Conservation (phyloP, 257 asterid genomes). For the Echium plantagineum region DNA sequence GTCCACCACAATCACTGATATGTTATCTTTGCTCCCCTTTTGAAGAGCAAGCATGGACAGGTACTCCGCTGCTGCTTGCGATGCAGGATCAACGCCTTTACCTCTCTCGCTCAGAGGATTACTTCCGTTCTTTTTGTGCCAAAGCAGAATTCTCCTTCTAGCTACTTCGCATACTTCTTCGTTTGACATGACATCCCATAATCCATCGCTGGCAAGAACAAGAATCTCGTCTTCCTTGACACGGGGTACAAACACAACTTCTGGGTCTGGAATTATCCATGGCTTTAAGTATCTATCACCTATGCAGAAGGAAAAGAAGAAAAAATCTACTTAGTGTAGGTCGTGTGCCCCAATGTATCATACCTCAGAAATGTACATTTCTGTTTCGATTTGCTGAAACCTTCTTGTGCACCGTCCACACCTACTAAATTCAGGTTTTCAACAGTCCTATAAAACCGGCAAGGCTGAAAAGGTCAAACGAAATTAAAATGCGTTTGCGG, state of each 20-base stretch:
- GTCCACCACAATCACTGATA: constrained; percentile 67
- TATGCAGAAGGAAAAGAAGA: constrained; percentile 10
- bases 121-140: constrained; percentile 67
- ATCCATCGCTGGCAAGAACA: constrained; percentile 65
- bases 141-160: constrained; percentile 43
- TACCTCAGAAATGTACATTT: background rate
- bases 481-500: background rate
- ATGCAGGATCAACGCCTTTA: constrained; percentile 63
- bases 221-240: constrained; percentile 73
- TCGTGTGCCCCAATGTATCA: background rate
- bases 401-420: too few species aligned
- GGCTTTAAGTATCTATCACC: constrained; percentile 83
- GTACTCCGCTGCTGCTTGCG: constrained; percentile 78
- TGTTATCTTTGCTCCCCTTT: constrained; percentile 68
- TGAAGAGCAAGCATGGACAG: constrained; percentile 53
- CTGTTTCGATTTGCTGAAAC: background rate
- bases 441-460: background rate
- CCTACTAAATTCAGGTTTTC: background rate
- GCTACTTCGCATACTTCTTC: constrained; percentile 71
- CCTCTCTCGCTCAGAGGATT: constrained; percentile 40
- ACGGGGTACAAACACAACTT: constrained; percentile 54
- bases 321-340: background rate
- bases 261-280: constrained; percentile 81
- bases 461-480: background rate
- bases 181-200: constrained; percentile 73